Conservation (phyloP, 306 rosid species). For the Argentina anserina region DNA sequence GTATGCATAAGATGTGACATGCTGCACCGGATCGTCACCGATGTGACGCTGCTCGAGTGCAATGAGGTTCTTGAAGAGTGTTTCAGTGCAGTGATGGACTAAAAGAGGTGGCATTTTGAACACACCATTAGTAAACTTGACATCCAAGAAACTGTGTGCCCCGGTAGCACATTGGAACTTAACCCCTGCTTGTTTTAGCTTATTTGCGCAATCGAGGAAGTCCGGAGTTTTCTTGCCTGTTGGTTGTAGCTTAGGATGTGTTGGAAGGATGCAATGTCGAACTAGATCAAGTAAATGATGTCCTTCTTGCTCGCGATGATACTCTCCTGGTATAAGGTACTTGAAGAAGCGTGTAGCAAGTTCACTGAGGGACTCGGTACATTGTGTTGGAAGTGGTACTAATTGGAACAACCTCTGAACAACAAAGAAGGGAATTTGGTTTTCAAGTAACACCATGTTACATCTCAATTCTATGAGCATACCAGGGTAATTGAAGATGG, state of each 20-base stretch:
- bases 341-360: conserved; percentile 44
- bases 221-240: not conserved
- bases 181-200: conserved; percentile 33
- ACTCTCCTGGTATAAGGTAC: conserved; percentile 33
- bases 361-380: conserved; percentile 31
- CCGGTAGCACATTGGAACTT: conserved; percentile 29
- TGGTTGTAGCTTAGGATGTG: conserved; percentile 12
- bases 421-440: conserved; percentile 55
- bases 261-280: conserved; percentile 44
- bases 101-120: conserved; percentile 39
- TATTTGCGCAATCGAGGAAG: conserved; percentile 23
- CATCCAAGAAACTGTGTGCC: conserved; percentile 41
- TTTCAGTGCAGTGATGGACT: conserved; percentile 20
- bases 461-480: conserved; percentile 29
- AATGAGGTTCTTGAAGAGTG: conserved; percentile 44
- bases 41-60: conserved; percentile 40
- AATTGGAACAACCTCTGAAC: conserved; percentile 37
- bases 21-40: conserved; percentile 19
- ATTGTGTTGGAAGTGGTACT: conserved; percentile 37
- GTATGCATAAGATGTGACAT: conserved; percentile 44
- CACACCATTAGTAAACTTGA: conserved; percentile 40
- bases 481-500: conserved; percentile 33
- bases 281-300: conserved; percentile 51
- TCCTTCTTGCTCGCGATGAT: conserved; percentile 37
- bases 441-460: conserved; percentile 47